These are phyloP conservation scores for Linnemannia schmuckeri DNA, from an alignment of 192 early-diverging fungal genomes.

Conservation along the genomic window DNA sequence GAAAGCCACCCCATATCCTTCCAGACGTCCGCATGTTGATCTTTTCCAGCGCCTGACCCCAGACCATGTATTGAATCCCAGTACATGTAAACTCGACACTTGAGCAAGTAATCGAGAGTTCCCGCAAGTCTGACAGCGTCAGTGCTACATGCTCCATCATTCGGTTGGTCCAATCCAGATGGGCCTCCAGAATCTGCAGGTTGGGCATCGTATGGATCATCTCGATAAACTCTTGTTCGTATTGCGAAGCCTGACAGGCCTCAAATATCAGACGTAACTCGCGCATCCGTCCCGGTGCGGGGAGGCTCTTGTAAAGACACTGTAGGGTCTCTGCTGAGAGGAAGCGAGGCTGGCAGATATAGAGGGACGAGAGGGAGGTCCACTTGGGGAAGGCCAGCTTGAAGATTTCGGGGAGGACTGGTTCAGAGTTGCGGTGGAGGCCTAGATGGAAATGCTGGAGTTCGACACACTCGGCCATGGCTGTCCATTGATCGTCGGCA, in stretches of 20 bases:
- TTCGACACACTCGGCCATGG: slow-evolving; percentile 39
- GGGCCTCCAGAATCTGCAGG: slow-evolving; percentile 28
- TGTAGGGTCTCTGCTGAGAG: slow-evolving; percentile 23
- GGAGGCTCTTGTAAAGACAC: slow-evolving; percentile 22
- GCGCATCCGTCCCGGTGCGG: slow-evolving; percentile 16
- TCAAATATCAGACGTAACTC: slow-evolving; percentile 54
- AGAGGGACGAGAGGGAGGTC: slow-evolving; percentile 18
- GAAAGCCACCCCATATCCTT: slow-evolving; percentile 44
- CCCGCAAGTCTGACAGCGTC: slow-evolving; percentile 26
- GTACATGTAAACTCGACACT: slow-evolving; percentile 30
- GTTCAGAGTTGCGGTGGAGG: slow-evolving; percentile 39
- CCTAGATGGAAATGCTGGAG: slow-evolving; percentile 43
- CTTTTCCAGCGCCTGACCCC: slow-evolving; percentile 41
- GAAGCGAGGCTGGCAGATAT: slow-evolving; percentile 52
- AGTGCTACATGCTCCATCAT: slow-evolving; percentile 54
- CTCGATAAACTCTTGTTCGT: slow-evolving; percentile 51
- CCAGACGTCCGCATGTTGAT: slow-evolving; percentile 54
- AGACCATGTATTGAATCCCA: slow-evolving; percentile 20
- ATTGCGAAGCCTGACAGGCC: slow-evolving; percentile 41
- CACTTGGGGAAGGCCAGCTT: slow-evolving; percentile 28
- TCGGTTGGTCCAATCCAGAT: slow-evolving; percentile 47
- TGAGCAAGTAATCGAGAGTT: slow-evolving; percentile 35
- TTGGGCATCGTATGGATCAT: slow-evolving; percentile 48
- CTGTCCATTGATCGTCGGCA: background rate
- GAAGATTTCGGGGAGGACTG: slow-evolving; percentile 37